A percentile compares a stretch with the other conserved stretches of the same genome.
phyloP scores from a whole-genome alignment of 2,329 filamentous ascomycete genomes.

The Alternaria consortialis region DNA sequence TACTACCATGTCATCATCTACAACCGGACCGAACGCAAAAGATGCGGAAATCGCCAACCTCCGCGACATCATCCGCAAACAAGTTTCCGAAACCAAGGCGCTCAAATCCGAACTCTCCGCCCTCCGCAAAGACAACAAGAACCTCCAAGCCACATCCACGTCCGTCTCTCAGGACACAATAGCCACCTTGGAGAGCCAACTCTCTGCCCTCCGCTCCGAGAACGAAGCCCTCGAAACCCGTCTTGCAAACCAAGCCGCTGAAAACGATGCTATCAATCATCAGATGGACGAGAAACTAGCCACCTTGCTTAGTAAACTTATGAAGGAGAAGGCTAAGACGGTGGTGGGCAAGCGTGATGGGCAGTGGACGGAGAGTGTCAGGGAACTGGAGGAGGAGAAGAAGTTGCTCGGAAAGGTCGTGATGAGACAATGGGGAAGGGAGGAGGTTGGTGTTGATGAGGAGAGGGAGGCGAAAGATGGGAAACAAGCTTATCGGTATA shows the following conservation, averaged over 20 bases:
- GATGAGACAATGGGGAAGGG: constrained; percentile 49
- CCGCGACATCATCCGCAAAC: constrained; percentile 37
- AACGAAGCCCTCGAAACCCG: constrained; percentile 33
- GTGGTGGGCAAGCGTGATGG: constrained; percentile 45
- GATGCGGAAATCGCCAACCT: constrained; percentile 41
- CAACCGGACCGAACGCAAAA: constrained; percentile 25
- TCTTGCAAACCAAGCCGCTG: constrained; percentile 30
- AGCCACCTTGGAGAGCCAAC: constrained; percentile 10
- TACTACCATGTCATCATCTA: constrained; percentile 15
- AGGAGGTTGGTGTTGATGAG: constrained; percentile 42
- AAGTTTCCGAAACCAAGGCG: constrained; percentile 35
- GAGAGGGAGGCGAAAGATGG: constrained; percentile 35
- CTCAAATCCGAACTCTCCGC: constrained; percentile 28
- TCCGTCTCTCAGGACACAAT: constrained; percentile 26
- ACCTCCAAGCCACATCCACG: constrained; percentile 27
- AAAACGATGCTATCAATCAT: constrained; percentile 42
- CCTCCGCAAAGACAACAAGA: constrained; percentile 27
- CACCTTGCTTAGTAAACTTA: constrained; percentile 34
- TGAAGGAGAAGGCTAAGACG: constrained; percentile 44
- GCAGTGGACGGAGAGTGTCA: constrained; percentile 44
- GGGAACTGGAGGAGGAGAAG: constrained; percentile 34
- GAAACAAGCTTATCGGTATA: constrained; percentile 41
- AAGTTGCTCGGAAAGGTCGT: constrained; percentile 44
- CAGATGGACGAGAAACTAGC: constrained; percentile 48
- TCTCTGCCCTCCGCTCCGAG: constrained; percentile 20